Conservation (phyloP, 2,329 filamentous ascomycete species). For the Cytospora leucostoma region DNA sequence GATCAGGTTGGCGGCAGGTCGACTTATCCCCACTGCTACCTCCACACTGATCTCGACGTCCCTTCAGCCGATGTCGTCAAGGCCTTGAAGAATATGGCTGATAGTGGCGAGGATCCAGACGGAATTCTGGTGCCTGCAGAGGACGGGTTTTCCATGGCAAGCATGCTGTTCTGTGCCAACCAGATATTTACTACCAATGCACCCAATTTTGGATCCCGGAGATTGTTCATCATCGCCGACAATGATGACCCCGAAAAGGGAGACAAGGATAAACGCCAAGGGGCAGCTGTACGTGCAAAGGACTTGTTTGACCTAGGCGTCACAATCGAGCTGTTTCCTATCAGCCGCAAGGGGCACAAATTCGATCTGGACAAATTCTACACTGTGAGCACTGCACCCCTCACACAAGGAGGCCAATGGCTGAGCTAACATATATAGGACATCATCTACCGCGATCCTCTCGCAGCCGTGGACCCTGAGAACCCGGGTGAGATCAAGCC, state of each 20-base stretch:
- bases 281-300: slow-evolving; percentile 84
- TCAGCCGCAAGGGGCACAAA: slow-evolving; percentile 66
- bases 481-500: slow-evolving; percentile 59
- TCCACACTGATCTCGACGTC: slow-evolving; percentile 84
- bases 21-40: slow-evolving; percentile 87
- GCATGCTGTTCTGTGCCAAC: slow-evolving; percentile 91
- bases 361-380: slow-evolving; percentile 91
- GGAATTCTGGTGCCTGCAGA: slow-evolving; percentile 69
- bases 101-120: slow-evolving; percentile 72
- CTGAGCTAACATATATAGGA: slow-evolving; percentile 54
- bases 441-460: slow-evolving; percentile 80
- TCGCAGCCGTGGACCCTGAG: slow-evolving; percentile 63
- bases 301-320: slow-evolving; percentile 94
- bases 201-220: slow-evolving; percentile 87
- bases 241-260: slow-evolving; percentile 81
- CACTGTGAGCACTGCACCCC: slow-evolving; percentile 62
- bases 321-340: slow-evolving; percentile 89
- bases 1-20: slow-evolving; percentile 62
- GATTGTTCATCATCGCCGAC: slow-evolving; percentile 95
- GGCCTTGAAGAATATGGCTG: slow-evolving; percentile 70
- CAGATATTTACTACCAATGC: slow-evolving; percentile 95
- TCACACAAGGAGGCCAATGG: too few species aligned
- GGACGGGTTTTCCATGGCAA: slow-evolving; percentile 77
- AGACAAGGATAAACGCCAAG: slow-evolving; percentile 71
- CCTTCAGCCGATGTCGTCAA: slow-evolving; percentile 88